Evolutionary conservation across 768 basidiomycete genomes (phyloP).

Genomic region (Tephrocybe sp.): DNA sequence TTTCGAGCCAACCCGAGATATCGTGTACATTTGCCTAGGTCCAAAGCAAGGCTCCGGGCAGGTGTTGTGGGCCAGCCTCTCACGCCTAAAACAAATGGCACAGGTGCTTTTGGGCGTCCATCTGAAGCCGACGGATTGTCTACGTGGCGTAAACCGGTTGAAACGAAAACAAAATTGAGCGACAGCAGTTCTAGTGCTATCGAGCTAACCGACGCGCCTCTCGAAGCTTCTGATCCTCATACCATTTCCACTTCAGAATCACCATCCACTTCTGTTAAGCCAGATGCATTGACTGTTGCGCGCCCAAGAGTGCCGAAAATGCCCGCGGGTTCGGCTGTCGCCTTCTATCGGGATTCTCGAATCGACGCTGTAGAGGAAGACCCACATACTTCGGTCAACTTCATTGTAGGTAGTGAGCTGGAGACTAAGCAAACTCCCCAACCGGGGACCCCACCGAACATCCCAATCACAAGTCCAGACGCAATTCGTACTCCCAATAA

Average conservation of each 20-base stretch:
- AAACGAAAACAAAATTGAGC: slow-evolving; percentile 18
- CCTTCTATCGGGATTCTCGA: slow-evolving; percentile 66
- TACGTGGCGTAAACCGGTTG: slow-evolving; percentile 43
- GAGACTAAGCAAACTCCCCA: slow-evolving; percentile 31
- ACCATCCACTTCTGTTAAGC: slow-evolving; percentile 26
- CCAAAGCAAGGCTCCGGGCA: slow-evolving; percentile 27
- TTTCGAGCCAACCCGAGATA: slow-evolving; percentile 40
- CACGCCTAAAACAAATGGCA: slow-evolving; percentile 23
- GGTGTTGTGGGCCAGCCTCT: slow-evolving; percentile 25
- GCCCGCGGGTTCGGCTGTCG: slow-evolving; percentile 69
- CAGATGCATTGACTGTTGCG: slow-evolving; percentile 26
- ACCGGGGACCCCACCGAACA: slow-evolving; percentile 16
- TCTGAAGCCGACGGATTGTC: slow-evolving; percentile 36
- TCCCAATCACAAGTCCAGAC: slow-evolving; percentile 3
- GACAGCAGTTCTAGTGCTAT: slow-evolving; percentile 18
- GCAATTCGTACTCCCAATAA: not conserved
- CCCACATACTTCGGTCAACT: slow-evolving; percentile 55
- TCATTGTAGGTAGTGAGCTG: slow-evolving; percentile 78
- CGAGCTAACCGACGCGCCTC: slow-evolving; percentile 57
- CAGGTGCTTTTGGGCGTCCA: slow-evolving; percentile 41
- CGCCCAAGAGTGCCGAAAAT: slow-evolving; percentile 62
- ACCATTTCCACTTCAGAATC: slow-evolving; percentile 30
- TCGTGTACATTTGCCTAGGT: slow-evolving; percentile 40
- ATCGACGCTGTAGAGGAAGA: slow-evolving; percentile 49
- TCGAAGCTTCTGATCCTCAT: slow-evolving; percentile 32